These are phyloP conservation scores for Emericellopsis atlantica DNA, from an alignment of 2,329 filamentous ascomycete genomes.

Conservation along the genomic window DNA sequence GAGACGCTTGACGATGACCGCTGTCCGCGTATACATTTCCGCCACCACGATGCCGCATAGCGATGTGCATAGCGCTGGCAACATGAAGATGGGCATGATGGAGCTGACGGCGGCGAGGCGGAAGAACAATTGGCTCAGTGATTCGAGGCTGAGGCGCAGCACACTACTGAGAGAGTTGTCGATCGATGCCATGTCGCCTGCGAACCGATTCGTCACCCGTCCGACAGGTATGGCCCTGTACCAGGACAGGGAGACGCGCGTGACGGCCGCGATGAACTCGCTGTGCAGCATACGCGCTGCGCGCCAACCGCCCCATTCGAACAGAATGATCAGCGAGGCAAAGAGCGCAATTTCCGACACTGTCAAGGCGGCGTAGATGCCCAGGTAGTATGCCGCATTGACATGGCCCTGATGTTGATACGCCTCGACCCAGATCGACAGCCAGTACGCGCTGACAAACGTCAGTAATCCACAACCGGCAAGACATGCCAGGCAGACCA, in stretches of 20 bases:
- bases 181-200: slow-evolving; percentile 43
- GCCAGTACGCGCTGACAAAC: slow-evolving; percentile 31
- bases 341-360: slow-evolving; percentile 28
- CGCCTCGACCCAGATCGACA: slow-evolving; percentile 41
- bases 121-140: slow-evolving; percentile 27
- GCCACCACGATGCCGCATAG: slow-evolving; percentile 30
- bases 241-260: slow-evolving; percentile 43
- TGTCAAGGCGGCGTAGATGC: slow-evolving; percentile 34
- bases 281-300: slow-evolving; percentile 40
- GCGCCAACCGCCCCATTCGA: slow-evolving; percentile 43
- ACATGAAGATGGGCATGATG: slow-evolving; percentile 37
- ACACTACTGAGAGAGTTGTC: slow-evolving; percentile 33
- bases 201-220: slow-evolving; percentile 41
- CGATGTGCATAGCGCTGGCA: slow-evolving; percentile 32
- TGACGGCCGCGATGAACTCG: slow-evolving; percentile 35
- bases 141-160: slow-evolving; percentile 29
- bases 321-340: slow-evolving; percentile 29
- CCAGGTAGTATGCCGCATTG: slow-evolving; percentile 36
- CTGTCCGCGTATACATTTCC: slow-evolving; percentile 37
- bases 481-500: slow-evolving; percentile 23
- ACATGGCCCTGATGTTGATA: slow-evolving; percentile 28
- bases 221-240: slow-evolving; percentile 40
- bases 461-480: slow-evolving; percentile 27
- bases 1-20: slow-evolving; percentile 31
- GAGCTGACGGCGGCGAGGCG: slow-evolving; percentile 33